Evolutionary conservation across 2,329 filamentous ascomycete genomes (phyloP).

Genomic region (Dothidotthia symphoricarpi): DNA sequence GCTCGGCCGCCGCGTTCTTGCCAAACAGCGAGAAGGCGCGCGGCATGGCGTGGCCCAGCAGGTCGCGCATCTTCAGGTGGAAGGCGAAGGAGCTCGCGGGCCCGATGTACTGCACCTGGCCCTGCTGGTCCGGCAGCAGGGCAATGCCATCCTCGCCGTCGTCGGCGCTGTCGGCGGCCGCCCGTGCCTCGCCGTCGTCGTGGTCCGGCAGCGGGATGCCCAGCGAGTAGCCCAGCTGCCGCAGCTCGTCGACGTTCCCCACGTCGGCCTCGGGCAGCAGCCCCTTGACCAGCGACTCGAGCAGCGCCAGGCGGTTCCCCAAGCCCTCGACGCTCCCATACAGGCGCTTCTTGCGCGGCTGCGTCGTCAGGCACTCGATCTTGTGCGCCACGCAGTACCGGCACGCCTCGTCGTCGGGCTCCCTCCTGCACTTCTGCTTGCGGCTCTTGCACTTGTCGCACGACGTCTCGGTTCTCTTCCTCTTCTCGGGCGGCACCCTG

Average conservation of each 20-base stretch:
- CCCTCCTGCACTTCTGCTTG: constrained; percentile 48
- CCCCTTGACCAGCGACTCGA: constrained; percentile 48
- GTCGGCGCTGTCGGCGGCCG: constrained; percentile 9
- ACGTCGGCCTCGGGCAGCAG: constrained; percentile 46
- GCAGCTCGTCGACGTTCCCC: constrained; percentile 45
- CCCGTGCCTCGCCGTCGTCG: constrained; percentile 5
- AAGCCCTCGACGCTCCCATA: constrained; percentile 47
- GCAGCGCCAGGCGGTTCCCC: constrained; percentile 42
- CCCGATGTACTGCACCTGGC: constrained; percentile 48
- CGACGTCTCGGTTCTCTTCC: constrained; percentile 47
- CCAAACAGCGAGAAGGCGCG: constrained; percentile 45
- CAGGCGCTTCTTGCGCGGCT: constrained; percentile 48
- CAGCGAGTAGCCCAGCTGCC: constrained; percentile 40
- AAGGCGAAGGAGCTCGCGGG: constrained; percentile 46
- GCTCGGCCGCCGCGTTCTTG: constrained; percentile 40
- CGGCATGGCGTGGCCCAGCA: constrained; percentile 36
- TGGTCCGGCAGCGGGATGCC: constrained; percentile 42
- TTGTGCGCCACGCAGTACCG: constrained; percentile 45
- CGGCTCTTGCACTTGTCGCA: constrained; percentile 51
- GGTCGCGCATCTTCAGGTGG: constrained; percentile 42
- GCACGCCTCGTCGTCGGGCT: constrained; percentile 41
- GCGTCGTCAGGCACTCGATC: constrained; percentile 46
- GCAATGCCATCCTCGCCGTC: constrained; percentile 40
- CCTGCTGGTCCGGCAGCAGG: constrained; percentile 45
- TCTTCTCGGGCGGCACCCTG: constrained; percentile 46